Evolutionary conservation across 2,329 filamentous ascomycete genomes (phyloP).

Genomic region (Lasiodiplodia citricola): DNA sequence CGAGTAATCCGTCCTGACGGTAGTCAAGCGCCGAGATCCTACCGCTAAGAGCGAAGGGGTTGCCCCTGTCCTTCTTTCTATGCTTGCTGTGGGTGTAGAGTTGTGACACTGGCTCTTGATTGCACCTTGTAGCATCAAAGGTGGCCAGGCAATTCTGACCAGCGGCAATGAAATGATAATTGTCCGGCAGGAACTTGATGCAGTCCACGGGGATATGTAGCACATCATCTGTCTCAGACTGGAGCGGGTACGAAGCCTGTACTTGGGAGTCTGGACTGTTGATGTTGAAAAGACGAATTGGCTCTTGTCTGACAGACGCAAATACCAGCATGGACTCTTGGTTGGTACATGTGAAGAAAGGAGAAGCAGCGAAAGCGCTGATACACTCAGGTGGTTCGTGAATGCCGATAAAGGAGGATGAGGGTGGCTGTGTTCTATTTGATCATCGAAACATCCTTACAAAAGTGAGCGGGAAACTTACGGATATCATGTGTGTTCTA

Average conservation of each 20-base stretch:
- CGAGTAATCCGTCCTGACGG: conserved; percentile 54
- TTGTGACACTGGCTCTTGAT: conserved; percentile 34
- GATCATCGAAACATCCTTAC: conserved; percentile 16
- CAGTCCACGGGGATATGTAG: background rate
- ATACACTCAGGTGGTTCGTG: conserved; percentile 53
- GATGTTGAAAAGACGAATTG: conserved; percentile 55
- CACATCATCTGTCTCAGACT: conserved; percentile 41
- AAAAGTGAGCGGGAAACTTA: background rate
- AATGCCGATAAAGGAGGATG: conserved; percentile 46
- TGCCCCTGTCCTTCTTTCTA: conserved; percentile 37
- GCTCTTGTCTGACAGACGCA: conserved; percentile 58
- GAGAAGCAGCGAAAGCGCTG: conserved; percentile 60
- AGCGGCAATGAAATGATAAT: conserved; percentile 63
- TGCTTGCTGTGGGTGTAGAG: conserved; percentile 45
- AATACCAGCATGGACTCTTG: conserved; percentile 57
- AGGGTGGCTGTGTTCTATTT: conserved; percentile 47
- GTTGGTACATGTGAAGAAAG: conserved; percentile 59
- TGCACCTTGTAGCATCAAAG: conserved; percentile 59
- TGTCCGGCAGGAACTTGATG: conserved; percentile 57
- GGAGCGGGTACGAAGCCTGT: conserved; percentile 60
- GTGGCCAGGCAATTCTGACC: conserved; percentile 58
- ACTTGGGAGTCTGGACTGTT: conserved; percentile 47
- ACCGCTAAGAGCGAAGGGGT: conserved; percentile 54
- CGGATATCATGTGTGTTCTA: conserved; percentile 34
- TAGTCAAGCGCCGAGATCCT: conserved; percentile 59